phyloP scores from a whole-genome alignment of 768 basidiomycete species.

The Rhodosporidiobolus sp. region DNA sequence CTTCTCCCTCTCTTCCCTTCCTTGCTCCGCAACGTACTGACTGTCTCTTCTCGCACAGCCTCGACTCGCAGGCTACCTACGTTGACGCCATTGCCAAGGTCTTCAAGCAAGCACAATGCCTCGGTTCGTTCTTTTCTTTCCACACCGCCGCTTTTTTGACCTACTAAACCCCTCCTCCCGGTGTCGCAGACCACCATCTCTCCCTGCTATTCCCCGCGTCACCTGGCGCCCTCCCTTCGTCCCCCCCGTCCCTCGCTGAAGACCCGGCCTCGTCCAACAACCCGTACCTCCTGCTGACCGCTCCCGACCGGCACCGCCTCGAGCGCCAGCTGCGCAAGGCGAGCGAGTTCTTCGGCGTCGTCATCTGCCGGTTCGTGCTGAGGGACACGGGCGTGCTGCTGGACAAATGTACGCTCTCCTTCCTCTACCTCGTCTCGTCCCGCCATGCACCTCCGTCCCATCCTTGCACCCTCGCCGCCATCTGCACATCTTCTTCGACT shows the following conservation, averaged over 20 bases:
- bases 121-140: conserved; percentile 47
- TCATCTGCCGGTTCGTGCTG: conserved; percentile 84
- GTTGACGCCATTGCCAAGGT: conserved; percentile 71
- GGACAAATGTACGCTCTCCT: conserved; percentile 61
- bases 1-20: background rate
- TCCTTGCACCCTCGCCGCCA: background rate
- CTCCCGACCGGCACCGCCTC: conserved; percentile 61
- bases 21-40: background rate
- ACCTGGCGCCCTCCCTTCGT: conserved; percentile 1
- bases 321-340: conserved; percentile 73
- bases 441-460: background rate
- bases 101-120: conserved; percentile 69
- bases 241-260: background rate
- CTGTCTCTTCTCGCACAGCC: conserved; percentile 52
- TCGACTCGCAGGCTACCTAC: conserved; percentile 83
- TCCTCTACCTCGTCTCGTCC: background rate
- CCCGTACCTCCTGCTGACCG: conserved; percentile 56
- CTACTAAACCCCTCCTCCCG: too few relatives aligned
- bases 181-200: conserved; percentile 31
- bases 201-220: conserved; percentile 9
- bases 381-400: conserved; percentile 77
- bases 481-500: background rate
- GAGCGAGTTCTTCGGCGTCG: conserved; percentile 88
- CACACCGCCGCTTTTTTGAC: background rate
- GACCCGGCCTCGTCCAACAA: conserved; percentile 55